These are phyloP conservation scores for Oryza australiensis DNA, from an alignment of 176 grass and related monocot species.

Conservation along the genomic window DNA sequence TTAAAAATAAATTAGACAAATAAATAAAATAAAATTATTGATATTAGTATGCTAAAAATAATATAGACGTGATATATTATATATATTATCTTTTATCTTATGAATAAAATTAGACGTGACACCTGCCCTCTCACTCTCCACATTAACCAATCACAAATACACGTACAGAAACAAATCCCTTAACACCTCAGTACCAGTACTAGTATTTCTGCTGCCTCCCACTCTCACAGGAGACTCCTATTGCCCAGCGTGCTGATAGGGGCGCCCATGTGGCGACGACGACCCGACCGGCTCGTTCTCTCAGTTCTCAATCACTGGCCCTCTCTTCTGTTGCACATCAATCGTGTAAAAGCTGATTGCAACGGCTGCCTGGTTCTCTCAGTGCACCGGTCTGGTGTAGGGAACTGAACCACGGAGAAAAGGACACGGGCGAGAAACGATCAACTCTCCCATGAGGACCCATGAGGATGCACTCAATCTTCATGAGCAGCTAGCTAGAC, in stretches of 20 bases:
- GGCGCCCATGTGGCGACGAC: not conserved
- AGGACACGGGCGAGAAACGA: not conserved
- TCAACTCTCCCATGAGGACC: not conserved
- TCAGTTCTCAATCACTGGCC: not conserved
- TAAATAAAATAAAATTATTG: too few relatives aligned
- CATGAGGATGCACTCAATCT: conserved; percentile 1
- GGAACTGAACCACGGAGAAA: conserved; percentile 18
- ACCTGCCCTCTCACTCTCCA: too few relatives aligned
- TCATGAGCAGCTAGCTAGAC: not conserved
- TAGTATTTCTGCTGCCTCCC: too few relatives aligned
- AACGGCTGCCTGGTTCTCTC: not conserved
- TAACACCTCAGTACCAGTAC: too few relatives aligned
- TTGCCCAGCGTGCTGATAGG: conserved; percentile 16
- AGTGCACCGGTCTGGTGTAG: not conserved
- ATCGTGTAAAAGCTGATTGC: conserved; percentile 24
- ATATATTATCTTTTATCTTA: too few relatives aligned
- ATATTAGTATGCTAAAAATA: too few relatives aligned
- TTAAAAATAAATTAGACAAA: too few relatives aligned
- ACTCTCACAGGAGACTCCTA: not conserved
- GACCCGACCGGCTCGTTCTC: not conserved
- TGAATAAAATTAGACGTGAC: too few relatives aligned
- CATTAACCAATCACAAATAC: conserved; percentile 7
- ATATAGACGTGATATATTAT: too few relatives aligned
- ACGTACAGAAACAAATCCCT: not conserved
- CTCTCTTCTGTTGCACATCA: conserved; percentile 10